A percentile compares a stretch with the other conserved stretches of the same genome.
Conservation (phyloP, 2,329 filamentous ascomycete species). For the Triangularia verruculosa region DNA sequence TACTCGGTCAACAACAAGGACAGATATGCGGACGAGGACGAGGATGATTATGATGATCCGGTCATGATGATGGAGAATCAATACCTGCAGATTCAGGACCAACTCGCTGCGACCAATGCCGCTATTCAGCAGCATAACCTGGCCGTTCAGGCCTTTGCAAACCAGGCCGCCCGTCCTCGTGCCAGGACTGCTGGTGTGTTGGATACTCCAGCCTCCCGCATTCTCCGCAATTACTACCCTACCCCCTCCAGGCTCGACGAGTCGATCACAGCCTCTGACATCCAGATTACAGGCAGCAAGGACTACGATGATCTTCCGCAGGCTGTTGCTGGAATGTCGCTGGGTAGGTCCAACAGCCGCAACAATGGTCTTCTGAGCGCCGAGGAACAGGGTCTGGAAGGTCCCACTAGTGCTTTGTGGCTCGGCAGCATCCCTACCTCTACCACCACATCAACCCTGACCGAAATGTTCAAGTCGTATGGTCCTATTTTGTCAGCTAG, state of each 20-base stretch:
- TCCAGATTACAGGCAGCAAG: conserved; percentile 69
- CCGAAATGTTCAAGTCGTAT: conserved; percentile 92
- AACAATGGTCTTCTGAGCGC: conserved; percentile 65
- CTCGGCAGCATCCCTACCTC: conserved; percentile 96
- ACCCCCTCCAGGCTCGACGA: conserved; percentile 71
- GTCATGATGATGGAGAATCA: conserved; percentile 53
- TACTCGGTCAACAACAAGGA: conserved; percentile 99
- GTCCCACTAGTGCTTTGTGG: conserved; percentile 91
- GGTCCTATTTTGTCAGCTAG: conserved; percentile 87
- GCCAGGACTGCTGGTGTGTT: conserved; percentile 89
- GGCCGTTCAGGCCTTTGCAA: conserved; percentile 88
- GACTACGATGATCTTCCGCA: conserved; percentile 79
- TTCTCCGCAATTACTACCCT: conserved; percentile 71
- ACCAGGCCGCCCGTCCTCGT: conserved; percentile 79
- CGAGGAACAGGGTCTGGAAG: conserved; percentile 79
- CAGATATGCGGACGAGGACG: conserved; percentile 88
- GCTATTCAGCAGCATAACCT: conserved; percentile 88
- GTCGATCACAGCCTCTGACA: conserved; percentile 70
- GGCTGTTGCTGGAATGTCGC: conserved; percentile 76
- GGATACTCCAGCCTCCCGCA: conserved; percentile 67
- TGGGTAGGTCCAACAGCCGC: conserved; percentile 64
- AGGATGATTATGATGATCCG: conserved; percentile 66
- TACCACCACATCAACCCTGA: conserved; percentile 90
- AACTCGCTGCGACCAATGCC: conserved; percentile 61
- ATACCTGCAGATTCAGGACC: conserved; percentile 60